Evolutionary conservation across 805 yeast species (phyloP), one percentile per base, ranked within the genome.

Genomic region (Metschnikowia vanudenii): DNA sequence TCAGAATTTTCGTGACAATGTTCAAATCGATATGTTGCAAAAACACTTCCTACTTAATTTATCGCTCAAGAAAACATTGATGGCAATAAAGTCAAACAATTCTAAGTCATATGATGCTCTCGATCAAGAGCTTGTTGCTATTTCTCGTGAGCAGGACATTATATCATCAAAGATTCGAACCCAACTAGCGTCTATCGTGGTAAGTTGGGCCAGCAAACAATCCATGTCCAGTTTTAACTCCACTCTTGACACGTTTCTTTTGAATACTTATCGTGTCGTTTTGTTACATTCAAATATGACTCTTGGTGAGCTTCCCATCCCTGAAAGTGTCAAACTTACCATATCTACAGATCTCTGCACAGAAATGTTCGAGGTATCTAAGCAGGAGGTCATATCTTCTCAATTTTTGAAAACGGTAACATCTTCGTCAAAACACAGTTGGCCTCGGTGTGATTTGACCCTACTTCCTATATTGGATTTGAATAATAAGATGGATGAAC

Each of bases 401-500:
- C 41, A 49, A n/a, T 42, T 43, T 35, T 26, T 40, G 16, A 41
- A 46, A 9, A 47, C 61, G 10, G 57, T 56, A 1, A 53, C 37
- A 24, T 70, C 75, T 2, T 55, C 58, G 6, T 54, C 69, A 1
- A 55, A 60, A 11, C 77, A 72, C 43, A 53, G 52, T 22, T 72
- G 76, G 76, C 53, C 65, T 1, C 57, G 63, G 34, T 72, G 77
- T 47, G 58, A 60, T 29, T 52, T 70, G 44, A 69, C 75, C 0
- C 50, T 58, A 13, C 46, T 72, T 7, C 77, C 77, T 2, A 49
- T 72, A 17, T 46, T 72, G 30, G 69, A 65, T 26, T 47, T 68
- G 42, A 57, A 57, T 18, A 65, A 67, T 30, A 57, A 62, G 16
- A 55, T 60, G 14, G 75, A 71, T 47, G 74, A 69, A 49, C 51